A percentile compares a stretch with the other conserved stretches of the same genome.
These are phyloP conservation scores for Penicillium brevicompactum DNA, from an alignment of 2,329 filamentous ascomycete species.

Conservation along the genomic window DNA sequence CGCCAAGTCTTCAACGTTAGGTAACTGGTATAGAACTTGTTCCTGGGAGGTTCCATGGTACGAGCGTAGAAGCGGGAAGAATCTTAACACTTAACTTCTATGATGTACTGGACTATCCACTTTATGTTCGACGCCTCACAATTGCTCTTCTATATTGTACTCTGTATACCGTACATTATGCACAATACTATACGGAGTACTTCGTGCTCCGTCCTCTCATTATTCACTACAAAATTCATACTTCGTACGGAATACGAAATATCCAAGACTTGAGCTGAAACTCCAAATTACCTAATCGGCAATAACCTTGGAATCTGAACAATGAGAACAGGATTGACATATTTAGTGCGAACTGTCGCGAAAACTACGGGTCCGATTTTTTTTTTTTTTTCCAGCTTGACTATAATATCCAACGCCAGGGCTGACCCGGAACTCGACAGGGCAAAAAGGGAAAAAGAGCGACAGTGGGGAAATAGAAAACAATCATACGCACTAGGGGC, in stretches of 20 bases:
- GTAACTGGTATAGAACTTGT: conserved; percentile 15
- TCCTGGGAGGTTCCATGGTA: conserved; percentile 13
- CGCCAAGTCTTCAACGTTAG: conserved; percentile 16
- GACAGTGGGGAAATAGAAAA: conserved; percentile 20
- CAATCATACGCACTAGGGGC: conserved; percentile 26
- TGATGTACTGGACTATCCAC: background rate
- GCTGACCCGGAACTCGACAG: conserved; percentile 10
- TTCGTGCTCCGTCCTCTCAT: too few relatives aligned
- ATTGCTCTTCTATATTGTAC: background rate
- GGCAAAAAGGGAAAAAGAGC: conserved; percentile 4
- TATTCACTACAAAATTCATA: too few relatives aligned
- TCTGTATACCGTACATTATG: background rate
- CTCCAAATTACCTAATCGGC: too few relatives aligned
- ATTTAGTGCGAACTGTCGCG: background rate
- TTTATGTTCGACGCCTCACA: background rate
- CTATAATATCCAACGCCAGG: conserved; percentile 7
- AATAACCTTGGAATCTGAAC: background rate
- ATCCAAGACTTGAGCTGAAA: too few relatives aligned
- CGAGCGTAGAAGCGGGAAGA: conserved; percentile 9
- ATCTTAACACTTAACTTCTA: background rate
- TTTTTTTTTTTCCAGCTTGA: background rate
- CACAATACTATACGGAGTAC: too few relatives aligned
- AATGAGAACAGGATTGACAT: background rate
- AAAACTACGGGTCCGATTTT: background rate
- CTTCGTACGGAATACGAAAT: too few relatives aligned